A percentile compares a stretch with the other conserved stretches of the same genome.
Conservation (phyloP, 164 flowering plant genomes). For the Macadamia integrifolia region DNA sequence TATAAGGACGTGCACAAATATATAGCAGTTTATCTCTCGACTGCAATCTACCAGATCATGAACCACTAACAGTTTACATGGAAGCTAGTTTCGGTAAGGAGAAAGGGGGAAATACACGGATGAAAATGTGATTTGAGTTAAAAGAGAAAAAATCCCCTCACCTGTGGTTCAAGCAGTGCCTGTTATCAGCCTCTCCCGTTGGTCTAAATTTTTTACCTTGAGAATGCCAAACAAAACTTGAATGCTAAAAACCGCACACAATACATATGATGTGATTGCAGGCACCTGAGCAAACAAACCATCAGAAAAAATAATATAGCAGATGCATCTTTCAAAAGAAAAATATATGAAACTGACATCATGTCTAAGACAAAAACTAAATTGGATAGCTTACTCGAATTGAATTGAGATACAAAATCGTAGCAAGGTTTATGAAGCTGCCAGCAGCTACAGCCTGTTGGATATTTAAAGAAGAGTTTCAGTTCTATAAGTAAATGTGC, state of each 20-base stretch:
- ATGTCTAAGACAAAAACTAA: background rate
- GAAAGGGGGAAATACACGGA: too few species aligned
- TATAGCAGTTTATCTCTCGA: too few species aligned
- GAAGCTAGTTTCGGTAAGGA: too few species aligned
- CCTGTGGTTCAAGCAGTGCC: slow-evolving; percentile 71
- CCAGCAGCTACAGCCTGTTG: slow-evolving; percentile 90
- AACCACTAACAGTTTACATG: too few species aligned
- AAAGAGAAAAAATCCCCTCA: slow-evolving; percentile 13
- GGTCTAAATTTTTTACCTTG: slow-evolving; percentile 82
- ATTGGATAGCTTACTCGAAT: slow-evolving; percentile 46
- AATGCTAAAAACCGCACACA: slow-evolving; percentile 66
- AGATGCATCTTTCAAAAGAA: too few species aligned
- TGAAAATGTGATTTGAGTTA: too few species aligned
- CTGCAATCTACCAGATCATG: too few species aligned
- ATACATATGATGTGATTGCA: slow-evolving; percentile 48
- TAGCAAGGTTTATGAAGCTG: slow-evolving; percentile 82
- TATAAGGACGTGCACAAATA: too few species aligned
- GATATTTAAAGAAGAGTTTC: slow-evolving; percentile 5
- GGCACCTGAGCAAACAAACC: slow-evolving; percentile 43
- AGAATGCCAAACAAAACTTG: slow-evolving; percentile 78
- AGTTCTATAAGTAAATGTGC: background rate
- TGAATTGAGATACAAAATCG: slow-evolving; percentile 73
- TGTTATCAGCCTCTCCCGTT: slow-evolving; percentile 76
- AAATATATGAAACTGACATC: too few species aligned
- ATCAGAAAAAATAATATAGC: slow-evolving; percentile 5